Percentiles rank a stretch among this genome's conserved stretches.
Evolutionary conservation across 441 rosid species (phyloP).

Genomic region (Mallotus japonicus): DNA sequence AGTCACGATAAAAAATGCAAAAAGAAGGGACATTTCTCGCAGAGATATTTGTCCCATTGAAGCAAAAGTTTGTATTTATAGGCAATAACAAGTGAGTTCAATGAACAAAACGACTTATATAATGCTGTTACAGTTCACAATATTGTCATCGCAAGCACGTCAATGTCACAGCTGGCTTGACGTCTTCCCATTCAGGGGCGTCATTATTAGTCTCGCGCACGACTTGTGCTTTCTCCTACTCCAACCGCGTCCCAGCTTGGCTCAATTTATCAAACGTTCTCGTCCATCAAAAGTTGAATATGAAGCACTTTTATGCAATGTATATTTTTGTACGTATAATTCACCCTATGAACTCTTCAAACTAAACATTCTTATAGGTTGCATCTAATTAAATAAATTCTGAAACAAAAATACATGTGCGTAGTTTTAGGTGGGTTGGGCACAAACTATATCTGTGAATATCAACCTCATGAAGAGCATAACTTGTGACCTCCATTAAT

Average conservation of each 20-base stretch:
- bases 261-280: no score
- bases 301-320: neutral
- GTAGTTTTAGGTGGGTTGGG: neutral
- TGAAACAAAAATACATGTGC: neutral
- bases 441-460: neutral
- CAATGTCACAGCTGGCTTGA: constrained; percentile 8
- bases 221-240: constrained; percentile 23
- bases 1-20: no score
- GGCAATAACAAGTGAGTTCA: no score
- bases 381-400: neutral
- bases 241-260: constrained; percentile 31
- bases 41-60: no score
- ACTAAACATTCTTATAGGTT: neutral
- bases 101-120: no score
- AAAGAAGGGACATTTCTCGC: no score
- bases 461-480: neutral
- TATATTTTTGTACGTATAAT: neutral
- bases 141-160: neutral
- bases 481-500: neutral
- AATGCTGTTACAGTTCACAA: neutral
- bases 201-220: constrained; percentile 30
- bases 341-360: neutral
- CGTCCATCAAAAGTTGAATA: no score
- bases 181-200: no score
- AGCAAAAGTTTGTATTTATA: no score